Evolutionary conservation across 2,329 filamentous ascomycete genomes (phyloP).

Genomic region (Penicillium occitanis): DNA sequence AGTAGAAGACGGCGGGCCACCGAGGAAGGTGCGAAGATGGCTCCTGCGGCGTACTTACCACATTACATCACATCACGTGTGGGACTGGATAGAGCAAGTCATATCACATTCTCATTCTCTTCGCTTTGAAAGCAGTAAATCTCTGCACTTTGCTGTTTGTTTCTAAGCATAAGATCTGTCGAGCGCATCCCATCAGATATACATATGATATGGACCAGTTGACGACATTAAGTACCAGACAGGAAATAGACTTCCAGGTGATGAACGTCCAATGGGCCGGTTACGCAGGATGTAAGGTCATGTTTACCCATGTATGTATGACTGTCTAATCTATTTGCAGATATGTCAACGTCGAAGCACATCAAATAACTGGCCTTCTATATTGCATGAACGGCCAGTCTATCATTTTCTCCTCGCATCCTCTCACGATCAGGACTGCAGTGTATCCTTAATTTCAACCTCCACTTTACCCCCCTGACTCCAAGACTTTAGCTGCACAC

Average conservation of each 20-base stretch:
- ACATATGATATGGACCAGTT: background rate
- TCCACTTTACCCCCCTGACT: constrained; percentile 58
- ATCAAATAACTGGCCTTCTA: background rate
- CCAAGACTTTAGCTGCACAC: constrained; percentile 62
- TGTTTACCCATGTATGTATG: background rate
- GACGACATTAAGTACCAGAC: background rate
- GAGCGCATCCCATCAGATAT: background rate
- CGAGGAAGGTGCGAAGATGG: background rate
- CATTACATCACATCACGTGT: constrained; percentile 12
- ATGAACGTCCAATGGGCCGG: background rate
- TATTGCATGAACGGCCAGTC: background rate
- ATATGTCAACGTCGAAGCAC: background rate
- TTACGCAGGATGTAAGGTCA: constrained; percentile 17
- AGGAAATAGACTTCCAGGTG: background rate
- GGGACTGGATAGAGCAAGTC: background rate
- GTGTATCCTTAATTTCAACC: constrained; percentile 66
- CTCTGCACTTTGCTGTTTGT: constrained; percentile 6
- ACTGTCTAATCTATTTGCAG: background rate
- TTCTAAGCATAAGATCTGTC: background rate
- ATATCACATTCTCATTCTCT: background rate
- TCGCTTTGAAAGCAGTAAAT: background rate
- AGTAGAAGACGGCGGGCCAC: background rate
- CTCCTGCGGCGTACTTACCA: background rate
- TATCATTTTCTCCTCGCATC: background rate
- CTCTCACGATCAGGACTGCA: constrained; percentile 29